Evolutionary conservation across 1,284 basidiomycete species (phyloP).

Genomic region (Ustilago esculenta): DNA sequence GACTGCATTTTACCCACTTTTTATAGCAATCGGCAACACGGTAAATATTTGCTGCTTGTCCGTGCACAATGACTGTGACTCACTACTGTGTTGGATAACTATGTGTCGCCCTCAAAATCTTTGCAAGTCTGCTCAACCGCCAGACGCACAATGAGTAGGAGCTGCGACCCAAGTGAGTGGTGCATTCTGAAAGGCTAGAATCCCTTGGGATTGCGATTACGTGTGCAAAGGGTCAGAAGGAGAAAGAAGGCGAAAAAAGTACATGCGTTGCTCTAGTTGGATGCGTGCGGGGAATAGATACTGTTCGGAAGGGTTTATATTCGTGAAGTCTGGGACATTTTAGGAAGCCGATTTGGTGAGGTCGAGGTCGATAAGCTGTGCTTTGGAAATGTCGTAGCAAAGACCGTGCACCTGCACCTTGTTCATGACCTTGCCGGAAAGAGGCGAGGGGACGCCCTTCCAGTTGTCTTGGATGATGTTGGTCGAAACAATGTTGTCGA

Average conservation of each 20-base stretch:
- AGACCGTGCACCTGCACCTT: slow-evolving; percentile 59
- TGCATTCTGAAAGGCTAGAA: background rate
- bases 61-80: too few relatives aligned
- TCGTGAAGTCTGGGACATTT: background rate
- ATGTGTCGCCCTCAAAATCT: too few relatives aligned
- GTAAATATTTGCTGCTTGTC: too few relatives aligned
- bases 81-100: too few relatives aligned
- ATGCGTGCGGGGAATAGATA: background rate
- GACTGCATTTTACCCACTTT: too few relatives aligned
- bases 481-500: slow-evolving; percentile 76
- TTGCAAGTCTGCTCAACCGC: too few relatives aligned
- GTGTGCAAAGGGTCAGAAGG: background rate
- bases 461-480: slow-evolving; percentile 78
- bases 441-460: slow-evolving; percentile 72
- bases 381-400: slow-evolving; percentile 58
- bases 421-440: slow-evolving; percentile 60
- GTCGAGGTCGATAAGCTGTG: slow-evolving; percentile 47
- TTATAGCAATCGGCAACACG: too few relatives aligned
- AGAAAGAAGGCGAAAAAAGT: background rate
- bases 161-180: background rate
- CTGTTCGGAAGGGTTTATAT: background rate
- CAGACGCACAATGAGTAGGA: too few relatives aligned
- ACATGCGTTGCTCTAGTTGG: slow-evolving; percentile 12
- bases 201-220: slow-evolving; percentile 4
- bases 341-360: slow-evolving; percentile 25